Percentiles rank a stretch among this genome's conserved stretches.
Conservation (phyloP, 1,139 yeast species). For the Suhomyces chickasaworum region DNA sequence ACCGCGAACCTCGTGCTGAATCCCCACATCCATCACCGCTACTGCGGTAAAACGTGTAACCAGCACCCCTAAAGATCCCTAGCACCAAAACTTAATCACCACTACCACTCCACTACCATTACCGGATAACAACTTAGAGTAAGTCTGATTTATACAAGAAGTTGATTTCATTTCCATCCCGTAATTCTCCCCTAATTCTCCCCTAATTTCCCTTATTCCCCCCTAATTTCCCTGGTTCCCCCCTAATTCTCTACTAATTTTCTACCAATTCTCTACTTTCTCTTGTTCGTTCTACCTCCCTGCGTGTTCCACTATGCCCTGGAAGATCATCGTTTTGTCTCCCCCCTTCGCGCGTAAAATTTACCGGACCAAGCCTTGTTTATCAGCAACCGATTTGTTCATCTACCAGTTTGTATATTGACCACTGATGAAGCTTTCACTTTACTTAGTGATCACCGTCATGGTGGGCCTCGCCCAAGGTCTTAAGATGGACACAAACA, state of each 20-base stretch:
- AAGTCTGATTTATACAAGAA: no score
- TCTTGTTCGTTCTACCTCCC: neutral
- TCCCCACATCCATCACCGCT: neutral
- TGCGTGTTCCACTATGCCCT: neutral
- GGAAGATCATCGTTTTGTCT: neutral
- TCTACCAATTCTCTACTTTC: no score
- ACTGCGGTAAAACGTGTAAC: neutral
- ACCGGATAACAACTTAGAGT: no score
- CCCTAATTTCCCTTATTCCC: no score
- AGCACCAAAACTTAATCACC: no score
- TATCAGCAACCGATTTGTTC: conserved; percentile 3
- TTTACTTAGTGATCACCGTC: conserved; percentile 6
- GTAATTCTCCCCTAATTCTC: no score
- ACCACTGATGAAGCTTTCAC: conserved; percentile 8
- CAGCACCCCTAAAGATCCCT: no score
- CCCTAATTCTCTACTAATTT: no score
- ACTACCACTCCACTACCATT: no score
- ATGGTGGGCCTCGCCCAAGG: conserved; percentile 18
- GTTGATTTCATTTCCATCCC: no score
- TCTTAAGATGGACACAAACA: conserved; percentile 40
- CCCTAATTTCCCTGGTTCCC: no score
- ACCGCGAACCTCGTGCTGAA: neutral
- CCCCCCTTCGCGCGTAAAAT: conserved; percentile 4
- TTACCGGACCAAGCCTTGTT: neutral
- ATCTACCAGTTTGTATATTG: neutral